phyloP scores from a whole-genome alignment of 1,139 yeast genomes.

The Protomyces inouyei region DNA sequence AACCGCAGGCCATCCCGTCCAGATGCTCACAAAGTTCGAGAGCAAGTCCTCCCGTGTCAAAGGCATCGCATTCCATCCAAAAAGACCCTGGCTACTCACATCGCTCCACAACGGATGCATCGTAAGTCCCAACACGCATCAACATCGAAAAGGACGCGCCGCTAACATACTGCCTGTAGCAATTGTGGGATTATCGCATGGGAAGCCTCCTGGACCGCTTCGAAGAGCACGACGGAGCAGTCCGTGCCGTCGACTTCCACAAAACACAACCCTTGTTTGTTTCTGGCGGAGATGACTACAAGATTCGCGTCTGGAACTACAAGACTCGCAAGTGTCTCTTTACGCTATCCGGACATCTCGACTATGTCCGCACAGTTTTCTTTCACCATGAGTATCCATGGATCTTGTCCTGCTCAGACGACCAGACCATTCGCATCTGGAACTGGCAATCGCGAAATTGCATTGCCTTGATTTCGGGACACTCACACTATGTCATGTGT shows the following conservation, averaged over 20 bases:
- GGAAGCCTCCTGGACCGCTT: conserved; percentile 94
- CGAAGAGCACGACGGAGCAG: conserved; percentile 98
- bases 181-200: conserved; percentile 99
- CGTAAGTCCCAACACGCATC: background rate
- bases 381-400: conserved; percentile 97
- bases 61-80: conserved; percentile 97
- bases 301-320: conserved; percentile 93
- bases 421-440: conserved; percentile 98
- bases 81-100: conserved; percentile 93
- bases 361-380: conserved; percentile 87
- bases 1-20: conserved; percentile 3
- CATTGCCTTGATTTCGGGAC: conserved; percentile 95
- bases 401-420: conserved; percentile 95
- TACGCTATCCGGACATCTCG: conserved; percentile 86
- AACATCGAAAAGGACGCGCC: conserved; percentile 14
- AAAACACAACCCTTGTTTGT: conserved; percentile 96
- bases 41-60: conserved; percentile 98
- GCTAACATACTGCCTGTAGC: conserved; percentile 39
- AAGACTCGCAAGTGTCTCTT: conserved; percentile 86
- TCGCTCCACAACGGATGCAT: conserved; percentile 55
- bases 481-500: conserved; percentile 96
- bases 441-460: conserved; percentile 95
- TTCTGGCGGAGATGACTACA: conserved; percentile 95
- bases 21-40: conserved; percentile 56
- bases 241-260: conserved; percentile 90